Conservation (phyloP, 1,284 basidiomycete genomes). For the Leccinum ponderosum region DNA sequence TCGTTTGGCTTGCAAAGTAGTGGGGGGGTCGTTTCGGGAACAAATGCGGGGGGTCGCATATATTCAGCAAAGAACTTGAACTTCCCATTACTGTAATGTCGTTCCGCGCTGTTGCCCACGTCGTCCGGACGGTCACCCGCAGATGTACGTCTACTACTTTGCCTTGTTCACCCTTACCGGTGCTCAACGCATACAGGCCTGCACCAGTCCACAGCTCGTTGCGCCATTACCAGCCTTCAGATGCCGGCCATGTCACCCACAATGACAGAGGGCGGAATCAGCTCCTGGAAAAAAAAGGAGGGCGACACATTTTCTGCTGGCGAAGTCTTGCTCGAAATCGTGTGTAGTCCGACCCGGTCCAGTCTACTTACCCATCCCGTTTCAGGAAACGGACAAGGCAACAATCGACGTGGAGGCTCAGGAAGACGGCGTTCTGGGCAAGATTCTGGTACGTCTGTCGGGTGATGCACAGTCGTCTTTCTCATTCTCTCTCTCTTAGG, state of each 20-base stretch:
- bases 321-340: constrained; percentile 93
- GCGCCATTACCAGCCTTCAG: constrained; percentile 68
- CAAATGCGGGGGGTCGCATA: constrained; percentile 7
- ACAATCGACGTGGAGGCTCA: constrained; percentile 99
- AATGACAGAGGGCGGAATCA: constrained; percentile 97
- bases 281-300: constrained; percentile 90
- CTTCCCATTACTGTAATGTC: constrained; percentile 10
- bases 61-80: background rate
- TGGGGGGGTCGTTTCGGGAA: constrained; percentile 16
- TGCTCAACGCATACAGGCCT: constrained; percentile 44
- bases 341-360: constrained; percentile 43
- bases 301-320: constrained; percentile 85
- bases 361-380: constrained; percentile 6
- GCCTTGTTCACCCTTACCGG: background rate
- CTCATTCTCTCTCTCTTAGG: constrained; percentile 42
- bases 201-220: constrained; percentile 54
- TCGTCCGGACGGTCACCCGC: constrained; percentile 13
- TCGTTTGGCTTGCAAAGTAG: background rate
- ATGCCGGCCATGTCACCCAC: constrained; percentile 99
- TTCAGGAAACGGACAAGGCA: constrained; percentile 97
- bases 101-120: constrained; percentile 9
- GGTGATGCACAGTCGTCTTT: background rate
- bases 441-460: constrained; percentile 72
- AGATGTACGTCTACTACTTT: constrained; percentile 25
- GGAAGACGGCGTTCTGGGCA: constrained; percentile 93